Evolutionary conservation across 495 filamentous ascomycete species (phyloP).

Genomic region (Daldinia bambusicola): DNA sequence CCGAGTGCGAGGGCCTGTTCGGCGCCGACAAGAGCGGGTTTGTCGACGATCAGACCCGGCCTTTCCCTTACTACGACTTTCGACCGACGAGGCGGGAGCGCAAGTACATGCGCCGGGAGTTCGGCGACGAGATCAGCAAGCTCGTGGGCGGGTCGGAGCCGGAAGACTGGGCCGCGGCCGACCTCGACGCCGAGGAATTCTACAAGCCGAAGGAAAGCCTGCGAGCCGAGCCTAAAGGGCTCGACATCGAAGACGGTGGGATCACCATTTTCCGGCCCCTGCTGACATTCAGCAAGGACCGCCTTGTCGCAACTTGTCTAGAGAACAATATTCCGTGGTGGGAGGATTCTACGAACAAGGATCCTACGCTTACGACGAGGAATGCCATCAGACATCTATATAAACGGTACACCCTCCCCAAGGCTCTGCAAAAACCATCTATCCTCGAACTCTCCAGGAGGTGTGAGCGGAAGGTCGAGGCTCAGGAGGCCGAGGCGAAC

Average conservation of each 20-base stretch:
- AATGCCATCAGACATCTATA: constrained; percentile 82
- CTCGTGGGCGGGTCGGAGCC: constrained; percentile 24
- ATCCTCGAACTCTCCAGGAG: constrained; percentile 66
- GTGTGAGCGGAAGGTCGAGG: constrained; percentile 45
- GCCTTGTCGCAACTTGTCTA: constrained; percentile 77
- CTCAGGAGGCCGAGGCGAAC: constrained; percentile 51
- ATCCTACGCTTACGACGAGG: constrained; percentile 77
- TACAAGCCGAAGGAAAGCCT: constrained; percentile 21
- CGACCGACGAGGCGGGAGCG: constrained; percentile 27
- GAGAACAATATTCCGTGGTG: constrained; percentile 74
- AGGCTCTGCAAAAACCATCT: constrained; percentile 71
- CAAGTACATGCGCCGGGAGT: constrained; percentile 29
- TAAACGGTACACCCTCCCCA: constrained; percentile 67
- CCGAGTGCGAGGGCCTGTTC: constrained; percentile 81
- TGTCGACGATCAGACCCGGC: constrained; percentile 51
- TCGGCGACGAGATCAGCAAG: constrained; percentile 38
- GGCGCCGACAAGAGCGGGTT: constrained; percentile 75
- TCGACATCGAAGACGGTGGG: constrained; percentile 72
- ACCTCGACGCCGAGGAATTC: constrained; percentile 43
- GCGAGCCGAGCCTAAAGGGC: constrained; percentile 13
- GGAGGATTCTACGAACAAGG: constrained; percentile 86
- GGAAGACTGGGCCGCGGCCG: constrained; percentile 18
- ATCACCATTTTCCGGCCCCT: constrained; percentile 79
- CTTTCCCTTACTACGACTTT: constrained; percentile 45
- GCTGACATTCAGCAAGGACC: constrained; percentile 74